Percentiles rank a stretch among this genome's conserved stretches.
Evolutionary conservation across 140 eudicot genomes (phyloP).

Genomic region (Oenanthe javanica): DNA sequence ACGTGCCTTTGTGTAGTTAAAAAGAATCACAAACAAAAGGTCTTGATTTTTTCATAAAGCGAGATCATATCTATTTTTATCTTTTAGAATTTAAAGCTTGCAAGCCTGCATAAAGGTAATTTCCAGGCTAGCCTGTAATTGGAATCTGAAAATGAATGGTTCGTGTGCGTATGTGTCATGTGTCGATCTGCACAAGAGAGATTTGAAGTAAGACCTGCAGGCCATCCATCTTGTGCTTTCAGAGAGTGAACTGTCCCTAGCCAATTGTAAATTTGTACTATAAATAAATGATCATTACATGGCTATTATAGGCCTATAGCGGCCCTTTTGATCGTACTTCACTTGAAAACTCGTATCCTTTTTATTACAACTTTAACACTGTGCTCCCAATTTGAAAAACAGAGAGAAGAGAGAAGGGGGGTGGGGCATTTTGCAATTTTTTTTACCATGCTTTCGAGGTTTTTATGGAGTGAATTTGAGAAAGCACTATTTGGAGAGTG

Average conservation of each 20-base stretch:
- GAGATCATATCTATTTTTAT: background rate
- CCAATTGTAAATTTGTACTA: background rate
- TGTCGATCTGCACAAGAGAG: background rate
- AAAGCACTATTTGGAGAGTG: no score
- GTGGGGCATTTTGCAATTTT: no score
- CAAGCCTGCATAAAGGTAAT: background rate
- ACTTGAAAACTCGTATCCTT: no score
- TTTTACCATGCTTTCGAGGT: no score
- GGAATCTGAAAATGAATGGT: background rate
- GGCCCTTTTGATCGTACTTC: no score
- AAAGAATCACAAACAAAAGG: background rate
- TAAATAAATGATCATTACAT: no score
- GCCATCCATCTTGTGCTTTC: background rate
- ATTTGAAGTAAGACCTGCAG: background rate
- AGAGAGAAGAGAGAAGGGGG: no score
- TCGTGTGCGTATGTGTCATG: background rate
- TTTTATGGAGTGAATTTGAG: no score
- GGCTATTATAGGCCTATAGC: no score
- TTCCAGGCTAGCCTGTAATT: background rate
- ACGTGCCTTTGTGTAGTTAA: background rate
- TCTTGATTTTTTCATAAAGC: background rate
- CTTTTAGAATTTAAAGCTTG: background rate
- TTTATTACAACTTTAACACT: no score
- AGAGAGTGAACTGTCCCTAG: background rate
- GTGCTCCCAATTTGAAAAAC: no score